A percentile compares a stretch with the other conserved stretches of the same genome.
These are phyloP conservation scores for Gigaspora rosea DNA, from an alignment of 192 early-diverging fungal species.

Conservation along the genomic window DNA sequence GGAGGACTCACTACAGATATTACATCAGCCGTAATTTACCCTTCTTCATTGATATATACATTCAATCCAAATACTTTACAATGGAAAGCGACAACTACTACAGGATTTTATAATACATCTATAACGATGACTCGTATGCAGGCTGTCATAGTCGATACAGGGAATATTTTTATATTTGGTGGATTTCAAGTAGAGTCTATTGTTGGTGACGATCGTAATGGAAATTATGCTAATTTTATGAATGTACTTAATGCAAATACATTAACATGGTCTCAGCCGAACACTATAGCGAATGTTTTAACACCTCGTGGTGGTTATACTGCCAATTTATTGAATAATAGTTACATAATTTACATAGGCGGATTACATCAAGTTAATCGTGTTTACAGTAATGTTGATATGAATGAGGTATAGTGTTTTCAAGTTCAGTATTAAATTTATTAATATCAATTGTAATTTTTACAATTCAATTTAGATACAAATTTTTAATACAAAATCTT, in stretches of 20 bases:
- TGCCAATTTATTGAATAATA: background rate
- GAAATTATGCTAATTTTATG: background rate
- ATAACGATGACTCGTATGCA: background rate
- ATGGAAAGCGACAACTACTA: background rate
- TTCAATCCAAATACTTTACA: background rate
- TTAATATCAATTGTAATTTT: no score
- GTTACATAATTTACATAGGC: background rate
- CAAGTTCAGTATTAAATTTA: no score
- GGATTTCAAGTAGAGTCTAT: background rate
- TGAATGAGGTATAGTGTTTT: background rate
- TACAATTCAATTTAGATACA: no score
- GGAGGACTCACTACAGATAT: background rate
- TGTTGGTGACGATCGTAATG: background rate
- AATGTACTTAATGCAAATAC: background rate
- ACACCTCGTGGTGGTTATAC: background rate
- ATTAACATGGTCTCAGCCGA: background rate
- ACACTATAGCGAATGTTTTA: background rate
- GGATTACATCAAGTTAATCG: background rate
- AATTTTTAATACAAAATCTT: no score
- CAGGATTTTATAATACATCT: background rate
- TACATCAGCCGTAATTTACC: background rate
- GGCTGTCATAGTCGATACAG: background rate
- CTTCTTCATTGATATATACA: background rate
- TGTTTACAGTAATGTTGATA: background rate
- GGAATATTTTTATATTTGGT: slow-evolving; percentile 10